Evolutionary conservation across 495 filamentous ascomycete species (phyloP).

Genomic region (Hypomontagnella submonticulosa): DNA sequence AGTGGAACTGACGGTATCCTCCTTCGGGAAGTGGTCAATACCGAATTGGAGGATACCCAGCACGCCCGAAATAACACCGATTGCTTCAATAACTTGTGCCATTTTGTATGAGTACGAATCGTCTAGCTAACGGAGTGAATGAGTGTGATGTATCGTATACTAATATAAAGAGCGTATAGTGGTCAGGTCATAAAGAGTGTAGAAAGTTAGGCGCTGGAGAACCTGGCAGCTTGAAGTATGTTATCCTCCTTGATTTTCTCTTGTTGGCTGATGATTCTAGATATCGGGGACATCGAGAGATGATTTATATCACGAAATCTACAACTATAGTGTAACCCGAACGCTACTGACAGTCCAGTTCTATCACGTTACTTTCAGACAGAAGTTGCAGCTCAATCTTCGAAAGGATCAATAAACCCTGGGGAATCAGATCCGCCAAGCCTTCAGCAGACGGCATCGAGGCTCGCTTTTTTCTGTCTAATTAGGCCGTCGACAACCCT

Average conservation of each 20-base stretch:
- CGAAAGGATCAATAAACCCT: background rate
- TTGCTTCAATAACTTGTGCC: conserved; percentile 33
- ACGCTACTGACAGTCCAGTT: background rate
- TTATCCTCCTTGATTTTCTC: background rate
- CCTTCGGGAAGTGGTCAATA: conserved; percentile 27
- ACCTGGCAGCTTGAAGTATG: background rate
- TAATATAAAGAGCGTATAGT: conserved; percentile 17
- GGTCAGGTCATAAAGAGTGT: conserved; percentile 20
- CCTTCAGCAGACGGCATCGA: background rate
- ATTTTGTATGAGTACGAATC: conserved; percentile 18
- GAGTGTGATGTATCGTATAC: background rate
- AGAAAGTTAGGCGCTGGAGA: conserved; percentile 15
- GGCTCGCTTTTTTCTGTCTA: conserved; percentile 1
- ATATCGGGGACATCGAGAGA: background rate
- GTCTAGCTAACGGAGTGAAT: background rate
- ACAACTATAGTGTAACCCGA: background rate
- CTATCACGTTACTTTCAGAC: too few species aligned
- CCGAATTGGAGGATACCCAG: conserved; percentile 44
- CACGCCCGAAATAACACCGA: conserved; percentile 29
- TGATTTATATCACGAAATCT: conserved; percentile 21
- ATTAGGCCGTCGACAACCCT: background rate
- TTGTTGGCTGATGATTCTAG: background rate
- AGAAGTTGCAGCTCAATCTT: background rate
- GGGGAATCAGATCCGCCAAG: background rate
- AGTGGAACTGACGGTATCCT: conserved; percentile 24